Percentiles rank a stretch among this genome's conserved stretches.
Conservation (phyloP, 2,329 filamentous ascomycete genomes). For the Fusarium sp. region DNA sequence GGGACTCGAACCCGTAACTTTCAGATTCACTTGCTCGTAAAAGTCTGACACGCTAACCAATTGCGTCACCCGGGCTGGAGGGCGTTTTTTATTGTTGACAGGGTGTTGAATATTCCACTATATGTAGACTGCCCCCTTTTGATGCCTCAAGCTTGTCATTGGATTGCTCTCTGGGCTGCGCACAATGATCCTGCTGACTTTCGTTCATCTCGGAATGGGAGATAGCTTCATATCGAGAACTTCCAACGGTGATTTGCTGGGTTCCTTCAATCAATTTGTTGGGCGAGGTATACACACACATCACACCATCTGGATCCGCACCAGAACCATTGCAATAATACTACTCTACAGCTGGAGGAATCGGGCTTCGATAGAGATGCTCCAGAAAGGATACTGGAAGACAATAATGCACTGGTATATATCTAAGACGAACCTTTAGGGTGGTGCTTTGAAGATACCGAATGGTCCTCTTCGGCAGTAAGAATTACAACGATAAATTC, state of each 20-base stretch:
- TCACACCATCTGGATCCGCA: neutral
- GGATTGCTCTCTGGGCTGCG: neutral
- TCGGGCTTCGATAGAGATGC: too few relatives aligned
- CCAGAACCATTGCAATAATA: neutral
- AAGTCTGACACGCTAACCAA: constrained; percentile 37
- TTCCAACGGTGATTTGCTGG: too few relatives aligned
- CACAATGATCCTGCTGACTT: neutral
- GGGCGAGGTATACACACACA: neutral
- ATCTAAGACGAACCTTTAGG: neutral
- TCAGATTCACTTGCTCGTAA: constrained; percentile 24
- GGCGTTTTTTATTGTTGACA: neutral
- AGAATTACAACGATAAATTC: neutral
- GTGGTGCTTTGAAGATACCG: neutral
- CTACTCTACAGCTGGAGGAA: neutral
- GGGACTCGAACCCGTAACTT: constrained; percentile 20
- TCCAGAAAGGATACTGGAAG: too few relatives aligned
- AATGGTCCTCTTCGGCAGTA: neutral
- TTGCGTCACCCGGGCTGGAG: constrained; percentile 26
- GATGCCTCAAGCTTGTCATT: neutral
- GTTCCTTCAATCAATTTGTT: too few relatives aligned
- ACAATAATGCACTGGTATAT: neutral
- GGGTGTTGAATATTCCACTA: neutral
- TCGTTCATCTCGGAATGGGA: neutral
- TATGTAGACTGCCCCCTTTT: accelerated
- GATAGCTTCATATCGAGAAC: too few relatives aligned